Evolutionary conservation across 2,329 filamentous ascomycete genomes (phyloP).

Genomic region (Pyrenochaeta sp.): DNA sequence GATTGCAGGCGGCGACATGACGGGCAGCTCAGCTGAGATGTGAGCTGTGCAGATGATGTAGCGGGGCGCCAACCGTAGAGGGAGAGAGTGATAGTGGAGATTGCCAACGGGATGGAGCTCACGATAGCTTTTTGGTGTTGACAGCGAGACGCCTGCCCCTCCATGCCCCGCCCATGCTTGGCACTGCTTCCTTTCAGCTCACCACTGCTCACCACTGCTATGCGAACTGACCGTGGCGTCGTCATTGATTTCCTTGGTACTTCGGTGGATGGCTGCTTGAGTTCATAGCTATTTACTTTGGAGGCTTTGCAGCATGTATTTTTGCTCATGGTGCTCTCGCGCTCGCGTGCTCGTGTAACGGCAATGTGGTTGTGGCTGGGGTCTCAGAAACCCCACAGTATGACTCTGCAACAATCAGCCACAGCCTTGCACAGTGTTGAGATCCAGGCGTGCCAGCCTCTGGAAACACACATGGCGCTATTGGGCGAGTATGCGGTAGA

Average conservation of each 20-base stretch:
- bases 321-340: background rate
- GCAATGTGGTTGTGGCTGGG: conserved; percentile 2
- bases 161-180: conserved; percentile 25
- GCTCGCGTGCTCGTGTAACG: background rate
- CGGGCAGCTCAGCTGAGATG: conserved; percentile 38
- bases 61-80: conserved; percentile 26
- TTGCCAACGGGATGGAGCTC: conserved; percentile 31
- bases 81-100: conserved; percentile 25
- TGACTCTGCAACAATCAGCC: conserved; percentile 9
- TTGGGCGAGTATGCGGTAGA: conserved; percentile 40
- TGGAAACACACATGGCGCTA: conserved; percentile 17
- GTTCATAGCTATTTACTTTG: background rate
- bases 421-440: conserved; percentile 9
- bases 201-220: too few species aligned
- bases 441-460: conserved; percentile 11
- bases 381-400: background rate
- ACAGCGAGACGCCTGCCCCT: conserved; percentile 38
- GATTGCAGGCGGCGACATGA: conserved; percentile 89
- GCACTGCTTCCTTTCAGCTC: conserved; percentile 9
- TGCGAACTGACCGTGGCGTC: too few species aligned
- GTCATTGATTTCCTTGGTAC: too few species aligned
- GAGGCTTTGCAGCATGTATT: background rate
- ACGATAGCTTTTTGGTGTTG: conserved; percentile 46
- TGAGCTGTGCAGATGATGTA: conserved; percentile 11
- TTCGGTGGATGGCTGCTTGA: too few species aligned